Base-by-base conservation (phyloP, 805 yeast species). In the Saturnispora dispora region DNA sequence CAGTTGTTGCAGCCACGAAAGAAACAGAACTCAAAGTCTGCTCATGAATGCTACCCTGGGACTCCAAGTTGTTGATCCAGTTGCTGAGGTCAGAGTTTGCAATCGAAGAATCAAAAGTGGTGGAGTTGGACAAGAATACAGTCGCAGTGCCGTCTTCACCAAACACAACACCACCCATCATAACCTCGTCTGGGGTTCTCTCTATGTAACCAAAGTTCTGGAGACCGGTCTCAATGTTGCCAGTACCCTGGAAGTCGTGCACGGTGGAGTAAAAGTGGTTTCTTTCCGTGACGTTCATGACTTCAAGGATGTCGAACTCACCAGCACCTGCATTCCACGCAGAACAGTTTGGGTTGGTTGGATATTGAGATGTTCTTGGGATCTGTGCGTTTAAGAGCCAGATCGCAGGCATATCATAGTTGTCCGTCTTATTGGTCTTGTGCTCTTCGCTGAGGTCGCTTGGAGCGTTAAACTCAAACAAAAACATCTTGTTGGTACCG, bases 251-350 rank as follows among this genome's bases (percentile, higher is more conserved):
- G 73, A 75, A 85, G 61, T 82, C 87, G 63, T 85, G 93, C 63
- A 85, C 69, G 7, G 90, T 82, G 18, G 88, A 73, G 67, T 71
- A 82, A 58, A 85, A 72, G 52, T 81, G 73, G 47, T 65, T 65
- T 25, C 76, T 64, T 56, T 78, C 78, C 15, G 88, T 79, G 51
- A 70, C 67, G 66, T 84, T 84, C 79, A 82, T 76, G 40, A 80
- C 81, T 69, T 85, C 91, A 62, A 84, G 84, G 57, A 83, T 76
- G 66, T 84, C 91, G 58, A 79, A 82, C 66, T 84, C 89, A 63
- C 90, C 89, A 67, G 89, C 82, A 10, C 90, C 91, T 28, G 83
- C 74, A 44, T 76, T 71, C 90, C 90, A 84, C 60, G 88, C 81
- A 6, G 88, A 82, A 65, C 89, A 84, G 62, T 78, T 79, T 36